These are phyloP conservation scores for Lyophyllum shimeji DNA, from an alignment of 768 basidiomycete genomes.

Conservation along the genomic window DNA sequence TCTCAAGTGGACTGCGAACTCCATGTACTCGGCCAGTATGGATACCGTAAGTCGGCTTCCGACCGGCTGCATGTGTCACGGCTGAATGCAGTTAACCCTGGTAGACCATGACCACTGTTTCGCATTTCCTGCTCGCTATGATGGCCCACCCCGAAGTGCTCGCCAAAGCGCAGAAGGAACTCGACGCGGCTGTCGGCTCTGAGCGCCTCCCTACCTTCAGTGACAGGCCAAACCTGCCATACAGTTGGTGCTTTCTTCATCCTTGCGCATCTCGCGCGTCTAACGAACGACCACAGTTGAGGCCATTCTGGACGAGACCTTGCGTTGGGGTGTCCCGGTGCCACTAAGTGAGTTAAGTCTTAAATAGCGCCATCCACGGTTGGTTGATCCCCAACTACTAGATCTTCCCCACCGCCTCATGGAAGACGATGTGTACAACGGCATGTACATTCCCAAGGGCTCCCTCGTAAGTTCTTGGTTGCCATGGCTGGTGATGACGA, in stretches of 20 bases:
- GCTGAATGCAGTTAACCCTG: constrained; percentile 1
- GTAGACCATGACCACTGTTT: constrained; percentile 54
- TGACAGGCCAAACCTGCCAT: constrained; percentile 58
- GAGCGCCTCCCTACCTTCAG: constrained; percentile 59
- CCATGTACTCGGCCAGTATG: constrained; percentile 69
- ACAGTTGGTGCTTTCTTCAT: constrained; percentile 31
- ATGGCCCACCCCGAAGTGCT: constrained; percentile 57
- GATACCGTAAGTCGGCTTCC: constrained; percentile 50
- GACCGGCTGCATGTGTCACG: neutral
- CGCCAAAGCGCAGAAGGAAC: constrained; percentile 60
- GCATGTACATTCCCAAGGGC: constrained; percentile 61
- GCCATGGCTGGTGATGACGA: neutral
- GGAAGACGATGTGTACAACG: constrained; percentile 64
- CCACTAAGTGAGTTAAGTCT: constrained; percentile 44
- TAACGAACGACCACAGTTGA: constrained; percentile 33
- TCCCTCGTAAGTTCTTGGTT: constrained; percentile 42
- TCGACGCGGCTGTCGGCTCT: constrained; percentile 57
- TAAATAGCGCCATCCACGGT: neutral
- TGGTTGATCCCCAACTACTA: constrained; percentile 20
- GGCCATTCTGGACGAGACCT: constrained; percentile 52
- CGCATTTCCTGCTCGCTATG: constrained; percentile 70
- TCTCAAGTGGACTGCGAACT: constrained; percentile 81
- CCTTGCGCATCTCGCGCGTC: neutral
- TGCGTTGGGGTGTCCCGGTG: constrained; percentile 57
- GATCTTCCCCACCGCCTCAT: constrained; percentile 65